These are phyloP conservation scores for Picea abies DNA, from an alignment of 83 land plant species.

Conservation along the genomic window DNA sequence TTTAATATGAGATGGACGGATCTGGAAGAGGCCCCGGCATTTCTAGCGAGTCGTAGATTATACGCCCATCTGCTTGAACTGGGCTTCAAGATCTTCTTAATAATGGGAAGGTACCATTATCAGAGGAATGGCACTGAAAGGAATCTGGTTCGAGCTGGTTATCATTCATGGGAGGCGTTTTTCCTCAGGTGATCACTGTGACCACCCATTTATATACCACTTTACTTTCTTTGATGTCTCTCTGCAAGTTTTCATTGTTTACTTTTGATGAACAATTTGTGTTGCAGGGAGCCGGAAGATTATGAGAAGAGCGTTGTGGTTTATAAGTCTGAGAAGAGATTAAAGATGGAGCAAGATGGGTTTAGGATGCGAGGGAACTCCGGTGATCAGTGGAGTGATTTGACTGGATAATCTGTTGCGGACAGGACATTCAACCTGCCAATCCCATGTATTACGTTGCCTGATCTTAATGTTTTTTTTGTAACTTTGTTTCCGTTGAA, in stretches of 20 bases:
- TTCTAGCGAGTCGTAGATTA: conserved; percentile 20
- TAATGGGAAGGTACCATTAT: neutral
- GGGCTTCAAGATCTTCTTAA: conserved; percentile 21
- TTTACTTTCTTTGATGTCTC: neutral
- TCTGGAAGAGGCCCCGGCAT: conserved; percentile 22
- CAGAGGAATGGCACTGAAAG: conserved; percentile 15
- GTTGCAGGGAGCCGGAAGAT: conserved; percentile 16
- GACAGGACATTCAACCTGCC: too few relatives aligned
- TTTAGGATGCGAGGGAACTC: too few relatives aligned
- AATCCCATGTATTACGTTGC: too few relatives aligned
- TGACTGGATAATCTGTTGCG: neutral
- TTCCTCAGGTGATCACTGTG: conserved; percentile 19
- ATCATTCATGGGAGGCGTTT: conserved; percentile 28
- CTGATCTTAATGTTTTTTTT: too few relatives aligned
- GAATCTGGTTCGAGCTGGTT: conserved; percentile 11
- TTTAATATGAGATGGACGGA: conserved; percentile 20
- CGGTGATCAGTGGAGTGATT: too few relatives aligned
- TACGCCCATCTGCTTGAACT: conserved; percentile 12
- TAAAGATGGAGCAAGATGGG: too few relatives aligned
- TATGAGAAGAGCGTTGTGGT: too few relatives aligned
- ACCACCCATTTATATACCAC: neutral
- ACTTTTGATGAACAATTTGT: neutral
- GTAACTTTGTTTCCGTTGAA: too few relatives aligned
- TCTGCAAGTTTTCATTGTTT: neutral
- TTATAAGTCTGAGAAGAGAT: too few relatives aligned